A percentile compares a stretch with the other conserved stretches of the same genome.
Evolutionary conservation across 1,284 basidiomycete species (phyloP).

Genomic region (Leccinum solheimii): DNA sequence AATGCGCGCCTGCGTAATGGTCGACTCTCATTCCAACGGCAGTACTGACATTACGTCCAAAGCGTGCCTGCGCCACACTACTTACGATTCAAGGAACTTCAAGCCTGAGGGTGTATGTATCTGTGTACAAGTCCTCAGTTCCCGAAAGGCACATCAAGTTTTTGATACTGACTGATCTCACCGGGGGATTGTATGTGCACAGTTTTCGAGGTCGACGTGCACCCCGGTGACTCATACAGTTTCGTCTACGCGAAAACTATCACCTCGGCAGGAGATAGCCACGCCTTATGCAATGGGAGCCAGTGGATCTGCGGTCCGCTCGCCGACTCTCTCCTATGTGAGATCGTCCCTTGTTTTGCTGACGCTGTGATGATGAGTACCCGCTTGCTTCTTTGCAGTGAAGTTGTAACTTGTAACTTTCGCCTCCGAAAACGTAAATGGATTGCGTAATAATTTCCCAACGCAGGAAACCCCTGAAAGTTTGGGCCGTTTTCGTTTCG

Average conservation of each 20-base stretch:
- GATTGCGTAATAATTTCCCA: too few species aligned
- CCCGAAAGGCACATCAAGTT: neutral
- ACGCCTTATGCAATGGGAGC: neutral
- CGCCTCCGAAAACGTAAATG: too few species aligned
- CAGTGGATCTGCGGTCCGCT: neutral
- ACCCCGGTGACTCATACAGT: neutral
- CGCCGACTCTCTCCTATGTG: neutral
- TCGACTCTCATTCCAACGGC: neutral
- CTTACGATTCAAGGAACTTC: neutral
- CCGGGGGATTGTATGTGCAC: neutral
- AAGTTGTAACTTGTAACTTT: neutral
- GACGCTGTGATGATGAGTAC: too few species aligned
- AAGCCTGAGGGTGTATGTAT: neutral
- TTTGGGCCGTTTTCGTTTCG: too few species aligned
- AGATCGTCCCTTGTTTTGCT: neutral
- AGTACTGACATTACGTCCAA: neutral
- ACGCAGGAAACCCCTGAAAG: too few species aligned
- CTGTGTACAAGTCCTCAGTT: neutral
- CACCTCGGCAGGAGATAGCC: neutral
- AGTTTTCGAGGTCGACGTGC: neutral
- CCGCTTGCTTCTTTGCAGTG: neutral
- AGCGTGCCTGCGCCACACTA: neutral
- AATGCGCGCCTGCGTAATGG: too few species aligned
- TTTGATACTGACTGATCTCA: neutral
- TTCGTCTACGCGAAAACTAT: neutral